Conservation (phyloP, 495 filamentous ascomycete genomes). For the Xylona heveae region DNA sequence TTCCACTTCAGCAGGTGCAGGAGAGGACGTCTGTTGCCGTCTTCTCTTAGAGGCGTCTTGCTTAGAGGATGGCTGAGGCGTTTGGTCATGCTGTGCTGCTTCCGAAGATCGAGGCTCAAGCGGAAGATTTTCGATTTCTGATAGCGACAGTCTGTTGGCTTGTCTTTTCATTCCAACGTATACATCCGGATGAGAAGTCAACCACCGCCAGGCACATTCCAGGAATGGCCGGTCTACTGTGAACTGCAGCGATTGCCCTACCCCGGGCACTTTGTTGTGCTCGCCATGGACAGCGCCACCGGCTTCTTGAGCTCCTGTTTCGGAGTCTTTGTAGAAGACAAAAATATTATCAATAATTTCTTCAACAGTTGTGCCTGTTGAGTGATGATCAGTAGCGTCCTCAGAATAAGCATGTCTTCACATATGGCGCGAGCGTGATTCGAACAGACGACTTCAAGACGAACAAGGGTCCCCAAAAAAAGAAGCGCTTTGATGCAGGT, state of each 20-base stretch:
- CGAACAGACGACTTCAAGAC: no score
- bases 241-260: slow-evolving; percentile 6
- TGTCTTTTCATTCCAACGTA: slow-evolving; percentile 21
- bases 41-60: background rate
- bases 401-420: no score
- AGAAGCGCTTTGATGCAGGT: background rate
- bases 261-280: no score
- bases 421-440: no score
- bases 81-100: slow-evolving; percentile 1
- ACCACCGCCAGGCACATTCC: slow-evolving; percentile 34
- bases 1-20: background rate
- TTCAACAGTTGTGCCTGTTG: background rate
- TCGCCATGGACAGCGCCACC: background rate
- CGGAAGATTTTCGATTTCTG: slow-evolving; percentile 18
- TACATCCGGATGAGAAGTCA: slow-evolving; percentile 29
- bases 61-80: background rate
- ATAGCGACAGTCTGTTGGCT: slow-evolving; percentile 22
- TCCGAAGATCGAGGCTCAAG: slow-evolving; percentile 5
- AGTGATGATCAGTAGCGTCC: background rate
- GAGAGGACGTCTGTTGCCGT: slow-evolving; percentile 2
- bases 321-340: background rate
- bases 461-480: no score
- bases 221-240: slow-evolving; percentile 27
- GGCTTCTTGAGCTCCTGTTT: slow-evolving; percentile 1
- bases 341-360: background rate